Conservation (phyloP, 1,139 yeast genomes). For the Geotrichum restrictum region DNA sequence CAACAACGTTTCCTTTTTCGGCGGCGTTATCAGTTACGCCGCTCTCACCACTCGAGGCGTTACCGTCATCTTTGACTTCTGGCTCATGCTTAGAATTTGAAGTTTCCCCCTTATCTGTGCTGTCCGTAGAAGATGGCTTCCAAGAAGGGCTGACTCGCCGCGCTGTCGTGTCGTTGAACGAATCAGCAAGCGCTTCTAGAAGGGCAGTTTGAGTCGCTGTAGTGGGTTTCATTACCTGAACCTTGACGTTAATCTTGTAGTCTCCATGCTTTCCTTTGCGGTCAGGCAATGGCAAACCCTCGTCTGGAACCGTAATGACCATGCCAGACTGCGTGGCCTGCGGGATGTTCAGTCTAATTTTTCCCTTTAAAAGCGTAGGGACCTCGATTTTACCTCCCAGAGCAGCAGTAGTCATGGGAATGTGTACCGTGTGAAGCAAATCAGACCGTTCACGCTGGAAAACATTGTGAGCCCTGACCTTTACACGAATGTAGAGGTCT, state of each 20-base stretch:
- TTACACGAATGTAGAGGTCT: constrained; percentile 77
- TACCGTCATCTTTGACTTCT: constrained; percentile 6
- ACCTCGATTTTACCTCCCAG: constrained; percentile 85
- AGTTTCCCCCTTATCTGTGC: neutral
- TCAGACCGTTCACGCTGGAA: constrained; percentile 66
- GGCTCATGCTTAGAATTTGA: neutral
- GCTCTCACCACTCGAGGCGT: constrained; percentile 13
- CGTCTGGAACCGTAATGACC: constrained; percentile 71
- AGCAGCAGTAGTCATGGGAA: constrained; percentile 94
- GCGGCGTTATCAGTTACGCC: constrained; percentile 13
- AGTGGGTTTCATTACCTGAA: constrained; percentile 67
- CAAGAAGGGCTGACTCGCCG: constrained; percentile 58
- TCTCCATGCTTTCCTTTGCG: constrained; percentile 56
- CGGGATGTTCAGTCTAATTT: constrained; percentile 73
- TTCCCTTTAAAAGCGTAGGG: constrained; percentile 78
- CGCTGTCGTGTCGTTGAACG: constrained; percentile 75
- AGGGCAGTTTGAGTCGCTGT: constrained; percentile 89
- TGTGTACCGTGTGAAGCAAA: constrained; percentile 58
- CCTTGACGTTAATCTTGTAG: constrained; percentile 68
- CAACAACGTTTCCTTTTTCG: constrained; percentile 19
- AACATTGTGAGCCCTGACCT: constrained; percentile 66
- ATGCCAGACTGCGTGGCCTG: constrained; percentile 81
- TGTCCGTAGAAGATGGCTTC: constrained; percentile 23
- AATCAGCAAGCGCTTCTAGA: constrained; percentile 91
- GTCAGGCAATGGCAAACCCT: constrained; percentile 75